Conservation (phyloP, 768 basidiomycete genomes). For the Gloeophyllum trabeum region DNA sequence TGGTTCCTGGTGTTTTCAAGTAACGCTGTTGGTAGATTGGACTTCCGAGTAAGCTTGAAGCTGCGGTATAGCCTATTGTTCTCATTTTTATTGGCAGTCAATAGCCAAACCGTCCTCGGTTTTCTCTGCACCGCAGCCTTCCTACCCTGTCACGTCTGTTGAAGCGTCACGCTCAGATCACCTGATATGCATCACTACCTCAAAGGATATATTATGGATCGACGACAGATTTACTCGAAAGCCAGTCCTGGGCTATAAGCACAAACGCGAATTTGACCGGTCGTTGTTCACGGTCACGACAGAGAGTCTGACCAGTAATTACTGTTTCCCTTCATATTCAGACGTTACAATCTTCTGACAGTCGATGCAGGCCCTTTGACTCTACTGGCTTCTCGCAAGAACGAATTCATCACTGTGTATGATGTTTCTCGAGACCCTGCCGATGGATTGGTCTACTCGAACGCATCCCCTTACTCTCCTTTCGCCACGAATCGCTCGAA, state of each 20-base stretch:
- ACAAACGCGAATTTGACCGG: conserved; percentile 49
- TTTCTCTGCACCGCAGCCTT: too few relatives aligned
- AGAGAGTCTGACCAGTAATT: too few relatives aligned
- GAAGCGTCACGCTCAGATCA: too few relatives aligned
- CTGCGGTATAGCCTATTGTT: too few relatives aligned
- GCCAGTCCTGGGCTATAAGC: conserved; percentile 51
- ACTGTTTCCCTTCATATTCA: conserved; percentile 2
- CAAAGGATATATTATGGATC: conserved; percentile 56
- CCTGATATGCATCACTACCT: conserved; percentile 49
- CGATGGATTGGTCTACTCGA: conserved; percentile 31
- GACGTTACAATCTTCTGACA: background rate
- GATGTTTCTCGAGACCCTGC: conserved; percentile 34
- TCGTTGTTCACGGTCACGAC: too few relatives aligned
- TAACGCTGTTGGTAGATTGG: too few relatives aligned
- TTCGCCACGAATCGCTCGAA: too few relatives aligned
- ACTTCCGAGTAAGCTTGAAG: too few relatives aligned
- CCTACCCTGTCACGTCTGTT: too few relatives aligned
- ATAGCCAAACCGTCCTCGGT: too few relatives aligned
- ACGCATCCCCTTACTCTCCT: conserved; percentile 34
- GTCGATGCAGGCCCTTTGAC: conserved; percentile 32
- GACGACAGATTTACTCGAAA: conserved; percentile 46
- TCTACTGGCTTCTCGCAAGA: conserved; percentile 48
- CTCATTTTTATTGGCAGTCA: too few relatives aligned
- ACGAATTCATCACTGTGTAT: conserved; percentile 50
- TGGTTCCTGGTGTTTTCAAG: too few relatives aligned